These are phyloP conservation scores for Xerocomus brunneocitrinus DNA, from an alignment of 768 basidiomycete species.

Conservation along the genomic window DNA sequence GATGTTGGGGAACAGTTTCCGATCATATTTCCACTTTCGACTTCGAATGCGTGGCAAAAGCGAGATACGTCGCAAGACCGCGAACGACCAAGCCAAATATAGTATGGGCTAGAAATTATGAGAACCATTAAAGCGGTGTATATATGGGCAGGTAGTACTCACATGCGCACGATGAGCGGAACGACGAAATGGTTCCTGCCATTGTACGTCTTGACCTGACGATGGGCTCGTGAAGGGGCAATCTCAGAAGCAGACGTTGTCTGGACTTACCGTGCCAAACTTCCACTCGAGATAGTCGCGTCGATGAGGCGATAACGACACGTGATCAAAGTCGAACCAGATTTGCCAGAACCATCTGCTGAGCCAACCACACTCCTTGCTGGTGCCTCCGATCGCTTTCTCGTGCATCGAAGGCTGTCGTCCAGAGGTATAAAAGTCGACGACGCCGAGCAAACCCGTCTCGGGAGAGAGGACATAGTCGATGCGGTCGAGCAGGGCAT, in stretches of 20 bases:
- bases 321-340: slow-evolving; percentile 58
- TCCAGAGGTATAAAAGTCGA: slow-evolving; percentile 67
- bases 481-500: slow-evolving; percentile 62
- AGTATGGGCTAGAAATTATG: slow-evolving; percentile 47
- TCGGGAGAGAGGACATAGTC: slow-evolving; percentile 59
- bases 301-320: slow-evolving; percentile 51
- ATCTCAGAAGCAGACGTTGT: background rate
- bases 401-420: slow-evolving; percentile 53
- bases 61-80: slow-evolving; percentile 55
- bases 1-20: slow-evolving; percentile 46
- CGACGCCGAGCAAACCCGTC: slow-evolving; percentile 59
- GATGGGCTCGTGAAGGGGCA: background rate
- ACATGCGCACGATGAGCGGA: slow-evolving; percentile 66
- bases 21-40: slow-evolving; percentile 56
- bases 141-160: slow-evolving; percentile 16
- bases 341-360: slow-evolving; percentile 78
- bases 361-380: slow-evolving; percentile 59
- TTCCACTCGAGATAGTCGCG: slow-evolving; percentile 74
- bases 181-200: slow-evolving; percentile 66
- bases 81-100: slow-evolving; percentile 72
- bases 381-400: slow-evolving; percentile 58
- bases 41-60: slow-evolving; percentile 55
- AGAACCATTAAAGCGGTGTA: background rate
- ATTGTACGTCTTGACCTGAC: slow-evolving; percentile 60
- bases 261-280: slow-evolving; percentile 57